Evolutionary conservation across 1,139 yeast genomes (phyloP).

Genomic region (Meyerozyma smithsonii): DNA sequence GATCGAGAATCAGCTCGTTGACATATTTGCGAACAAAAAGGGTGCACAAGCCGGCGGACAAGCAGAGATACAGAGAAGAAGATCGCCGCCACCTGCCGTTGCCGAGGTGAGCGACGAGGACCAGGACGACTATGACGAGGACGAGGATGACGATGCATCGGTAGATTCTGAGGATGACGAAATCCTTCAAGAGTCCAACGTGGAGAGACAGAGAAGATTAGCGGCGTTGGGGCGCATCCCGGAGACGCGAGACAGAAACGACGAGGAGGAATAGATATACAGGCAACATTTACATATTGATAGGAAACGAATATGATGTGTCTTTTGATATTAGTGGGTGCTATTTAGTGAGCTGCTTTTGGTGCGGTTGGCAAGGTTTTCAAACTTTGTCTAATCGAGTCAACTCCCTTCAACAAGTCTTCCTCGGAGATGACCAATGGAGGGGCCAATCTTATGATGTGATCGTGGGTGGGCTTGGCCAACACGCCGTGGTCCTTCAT

Average conservation of each 20-base stretch:
- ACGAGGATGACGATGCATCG: conserved; percentile 2
- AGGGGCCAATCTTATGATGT: conserved; percentile 93
- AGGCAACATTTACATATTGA: neutral
- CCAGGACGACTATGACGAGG: conserved; percentile 12
- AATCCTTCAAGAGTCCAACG: conserved; percentile 52
- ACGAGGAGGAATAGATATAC: conserved; percentile 51
- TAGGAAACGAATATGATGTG: too few species aligned
- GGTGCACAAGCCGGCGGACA: conserved; percentile 6
- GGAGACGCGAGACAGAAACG: conserved; percentile 40
- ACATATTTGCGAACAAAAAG: conserved; percentile 14
- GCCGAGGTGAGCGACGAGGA: conserved; percentile 14
- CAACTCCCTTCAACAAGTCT: conserved; percentile 79
- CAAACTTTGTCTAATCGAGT: conserved; percentile 61
- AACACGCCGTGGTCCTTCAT: conserved; percentile 87
- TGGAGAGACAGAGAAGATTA: conserved; percentile 70
- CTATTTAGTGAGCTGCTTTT: conserved; percentile 33
- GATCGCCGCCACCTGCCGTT: conserved; percentile 4
- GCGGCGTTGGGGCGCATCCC: conserved; percentile 69
- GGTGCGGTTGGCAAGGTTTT: conserved; percentile 53
- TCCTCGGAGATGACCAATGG: conserved; percentile 88
- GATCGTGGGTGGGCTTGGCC: conserved; percentile 97
- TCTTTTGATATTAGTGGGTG: neutral
- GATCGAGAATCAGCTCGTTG: conserved; percentile 25
- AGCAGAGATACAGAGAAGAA: neutral
- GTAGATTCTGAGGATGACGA: conserved; percentile 17